Conservation (phyloP, 2,329 filamentous ascomycete species). For the Penicillium paneum region DNA sequence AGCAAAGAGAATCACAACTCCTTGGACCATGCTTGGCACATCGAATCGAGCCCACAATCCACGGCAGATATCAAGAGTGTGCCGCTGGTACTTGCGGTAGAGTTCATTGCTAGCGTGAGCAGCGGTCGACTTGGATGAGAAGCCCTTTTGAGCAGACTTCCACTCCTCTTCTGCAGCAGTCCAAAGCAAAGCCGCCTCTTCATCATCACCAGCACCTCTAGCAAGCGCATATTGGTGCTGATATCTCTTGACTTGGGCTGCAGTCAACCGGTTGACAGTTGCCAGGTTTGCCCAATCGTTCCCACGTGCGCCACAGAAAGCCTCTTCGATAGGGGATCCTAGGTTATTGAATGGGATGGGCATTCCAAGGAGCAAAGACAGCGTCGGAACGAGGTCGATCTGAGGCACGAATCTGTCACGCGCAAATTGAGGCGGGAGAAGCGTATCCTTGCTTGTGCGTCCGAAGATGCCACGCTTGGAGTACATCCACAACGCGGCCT, state of each 20-base stretch:
- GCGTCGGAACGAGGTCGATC: constrained; percentile 91
- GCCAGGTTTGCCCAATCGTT: constrained; percentile 74
- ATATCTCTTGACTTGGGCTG: constrained; percentile 85
- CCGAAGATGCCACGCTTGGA: constrained; percentile 85
- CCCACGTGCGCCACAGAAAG: constrained; percentile 70
- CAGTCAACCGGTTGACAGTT: constrained; percentile 69
- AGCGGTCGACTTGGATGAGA: constrained; percentile 35
- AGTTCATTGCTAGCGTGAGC: constrained; percentile 51
- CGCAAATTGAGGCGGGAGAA: constrained; percentile 61
- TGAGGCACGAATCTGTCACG: constrained; percentile 73
- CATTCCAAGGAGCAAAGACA: constrained; percentile 81
- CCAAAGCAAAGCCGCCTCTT: constrained; percentile 60
- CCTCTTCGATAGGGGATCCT: constrained; percentile 88
- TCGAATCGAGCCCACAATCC: constrained; percentile 91
- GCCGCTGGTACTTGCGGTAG: constrained; percentile 70
- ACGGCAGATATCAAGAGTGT: constrained; percentile 76
- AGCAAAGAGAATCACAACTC: constrained; percentile 66
- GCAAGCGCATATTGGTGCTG: constrained; percentile 77
- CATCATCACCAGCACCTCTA: constrained; percentile 63
- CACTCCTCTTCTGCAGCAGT: constrained; percentile 55
- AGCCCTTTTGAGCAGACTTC: constrained; percentile 44
- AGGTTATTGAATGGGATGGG: constrained; percentile 97
- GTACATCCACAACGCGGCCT: constrained; percentile 98
- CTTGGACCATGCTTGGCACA: constrained; percentile 76
- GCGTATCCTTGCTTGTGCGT: constrained; percentile 60